Base-by-base conservation (phyloP, 1,284 basidiomycete species). In the Boletus hoseneyae region DNA sequence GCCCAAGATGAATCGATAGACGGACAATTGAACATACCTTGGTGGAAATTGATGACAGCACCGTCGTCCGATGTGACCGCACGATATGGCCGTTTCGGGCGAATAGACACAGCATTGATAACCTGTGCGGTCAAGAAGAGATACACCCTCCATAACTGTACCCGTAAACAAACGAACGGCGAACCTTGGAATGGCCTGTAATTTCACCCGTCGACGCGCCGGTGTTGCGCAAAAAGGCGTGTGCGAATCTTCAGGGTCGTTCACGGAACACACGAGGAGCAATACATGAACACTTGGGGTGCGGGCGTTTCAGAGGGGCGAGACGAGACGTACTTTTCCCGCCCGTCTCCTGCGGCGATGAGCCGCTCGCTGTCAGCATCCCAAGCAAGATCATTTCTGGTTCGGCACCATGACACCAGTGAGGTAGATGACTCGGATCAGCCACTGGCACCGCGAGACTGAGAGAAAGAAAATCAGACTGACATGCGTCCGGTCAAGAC, bases 301-400 rank as follows among this genome's bases (percentile, higher is more conserved):
- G 27, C 16, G 21, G 30, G 7, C 6, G 23, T 25, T 25, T 25
- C 6, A 25, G 7, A 25, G 29, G 12, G 7, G 37, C 0, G 4
- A 29, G 7, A 39, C 0, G 4, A 29, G 18, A 69, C 82, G 56
- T 53, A 93, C 86, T 86, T 90, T 64, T 95, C 95, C 55, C 85
- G 80, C 36, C 96, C 96, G 55, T 97, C 93, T 42, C 97, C 97
- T n/a, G 94, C 96, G 15, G 88, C 93, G 44, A 98, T 89, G 58
- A 99, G 88, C 13, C 97, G 82, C 70, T 98, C 97, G 63, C 90
- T 92, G 68, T 99, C 97, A 4, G 89, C 90, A 64, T 99, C 97
- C 94, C 95, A 98, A 18, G 87, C 87, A 6, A 99, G 79, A 70
- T 99, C 97, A 61, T 94, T 95, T 61, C 89, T 90, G 33, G 7